phyloP scores from a whole-genome alignment of 495 filamentous ascomycete species.

The Hypoxylon rickii region DNA sequence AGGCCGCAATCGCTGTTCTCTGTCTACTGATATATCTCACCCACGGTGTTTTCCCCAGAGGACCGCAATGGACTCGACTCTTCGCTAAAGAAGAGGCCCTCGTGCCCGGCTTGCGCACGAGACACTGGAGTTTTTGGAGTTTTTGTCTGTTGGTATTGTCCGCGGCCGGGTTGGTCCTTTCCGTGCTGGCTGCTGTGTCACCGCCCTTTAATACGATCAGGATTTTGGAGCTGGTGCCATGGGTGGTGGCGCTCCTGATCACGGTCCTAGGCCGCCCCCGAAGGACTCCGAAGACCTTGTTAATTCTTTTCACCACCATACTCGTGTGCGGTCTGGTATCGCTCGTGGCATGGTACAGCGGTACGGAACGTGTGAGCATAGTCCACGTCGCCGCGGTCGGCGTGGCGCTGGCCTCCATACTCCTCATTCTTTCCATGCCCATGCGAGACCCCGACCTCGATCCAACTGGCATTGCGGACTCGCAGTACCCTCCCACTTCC shows the following conservation, averaged over 20 bases:
- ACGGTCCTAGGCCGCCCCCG: constrained; percentile 55
- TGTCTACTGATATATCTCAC: constrained; percentile 33
- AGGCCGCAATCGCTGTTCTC: constrained; percentile 29
- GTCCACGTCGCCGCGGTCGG: constrained; percentile 48
- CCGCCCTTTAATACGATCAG: constrained; percentile 18
- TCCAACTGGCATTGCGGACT: constrained; percentile 62
- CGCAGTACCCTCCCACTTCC: constrained; percentile 60
- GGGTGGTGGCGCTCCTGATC: constrained; percentile 51
- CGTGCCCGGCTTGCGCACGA: constrained; percentile 11
- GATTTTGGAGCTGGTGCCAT: constrained; percentile 39
- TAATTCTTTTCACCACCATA: constrained; percentile 44
- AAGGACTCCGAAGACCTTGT: constrained; percentile 47
- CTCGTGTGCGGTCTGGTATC: constrained; percentile 42
- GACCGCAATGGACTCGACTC: constrained; percentile 38
- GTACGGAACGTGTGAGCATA: constrained; percentile 39
- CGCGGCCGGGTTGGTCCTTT: constrained; percentile 30
- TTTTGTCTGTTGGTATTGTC: constrained; percentile 23
- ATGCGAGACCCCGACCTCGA: constrained; percentile 64
- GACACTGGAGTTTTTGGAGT: constrained; percentile 34
- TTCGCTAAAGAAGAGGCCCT: constrained; percentile 37
- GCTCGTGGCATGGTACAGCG: constrained; percentile 37
- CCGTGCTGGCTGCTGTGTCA: constrained; percentile 26
- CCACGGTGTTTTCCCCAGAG: constrained; percentile 22
- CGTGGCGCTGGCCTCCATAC: constrained; percentile 49
- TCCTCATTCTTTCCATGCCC: constrained; percentile 71